Evolutionary conservation across 2,329 filamentous ascomycete species (phyloP), one percentile per base, ranked within the genome.

Genomic region (Epichloe hybrida): DNA sequence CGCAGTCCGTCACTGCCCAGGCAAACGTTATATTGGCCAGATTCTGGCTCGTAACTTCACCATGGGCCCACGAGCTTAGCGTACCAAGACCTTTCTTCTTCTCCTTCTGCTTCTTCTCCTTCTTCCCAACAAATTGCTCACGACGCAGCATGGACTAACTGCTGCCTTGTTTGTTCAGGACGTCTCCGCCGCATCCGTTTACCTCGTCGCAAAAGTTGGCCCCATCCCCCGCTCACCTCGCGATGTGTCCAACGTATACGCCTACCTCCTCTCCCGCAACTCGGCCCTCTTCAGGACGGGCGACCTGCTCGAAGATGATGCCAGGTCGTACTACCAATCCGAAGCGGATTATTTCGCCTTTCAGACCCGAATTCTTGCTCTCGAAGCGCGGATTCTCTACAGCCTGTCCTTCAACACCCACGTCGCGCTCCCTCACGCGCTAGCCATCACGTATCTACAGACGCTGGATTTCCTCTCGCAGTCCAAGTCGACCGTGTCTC

Each of bases 401-500:
- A 75, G 80, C 0, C 73, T 96, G 0, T 82, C 83, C 13, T 97
- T 95, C 66, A 79, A 94, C 60, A 86, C 84, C 2, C 87, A 93
- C 58, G 87, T 94, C 11, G 81, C 87, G 1, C 75, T 96, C 0
- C 93, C 93, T 0, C 88, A 97, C 62, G 79, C 86, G 0, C 78
- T 97, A 13, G 87, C 87, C 52, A 78, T 97, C 52, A 96, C 90
- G 5, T 98, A 97, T 64, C 79, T 97, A 1, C 91, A 97, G 68
- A 84, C 90, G 0, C 78, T 98, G 17, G 87, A 88, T 52, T 83
- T 86, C 46, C 59, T 79, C 15, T 65, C 62, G 11, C 62, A 66
- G 43, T 61, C 66, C 3, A 69, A 67, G 51, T 69, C 77, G 0
- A 68, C 68, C 6, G 72, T 94, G 3, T 78, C 86, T 1, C 72